phyloP scores from a whole-genome alignment of 768 basidiomycete genomes.

The Boletus barrowsii region DNA sequence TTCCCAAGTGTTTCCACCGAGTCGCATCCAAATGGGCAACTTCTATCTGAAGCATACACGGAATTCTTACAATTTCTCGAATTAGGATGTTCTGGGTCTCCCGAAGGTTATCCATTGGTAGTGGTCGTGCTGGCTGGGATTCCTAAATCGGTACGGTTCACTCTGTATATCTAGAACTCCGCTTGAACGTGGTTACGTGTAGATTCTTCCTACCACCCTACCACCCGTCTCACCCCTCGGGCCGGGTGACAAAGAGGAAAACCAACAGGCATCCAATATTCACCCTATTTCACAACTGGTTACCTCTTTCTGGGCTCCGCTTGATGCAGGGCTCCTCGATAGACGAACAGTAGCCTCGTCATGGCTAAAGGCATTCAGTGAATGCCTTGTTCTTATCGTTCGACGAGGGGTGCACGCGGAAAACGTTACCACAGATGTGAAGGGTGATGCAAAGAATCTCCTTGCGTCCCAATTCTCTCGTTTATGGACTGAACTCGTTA shows the following conservation, averaged over 20 bases:
- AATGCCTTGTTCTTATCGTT: slow-evolving; percentile 62
- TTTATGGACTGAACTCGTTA: slow-evolving; percentile 48
- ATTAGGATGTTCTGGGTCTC: slow-evolving; percentile 71
- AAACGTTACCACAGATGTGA: slow-evolving; percentile 1
- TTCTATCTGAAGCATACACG: slow-evolving; percentile 48
- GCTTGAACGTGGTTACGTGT: neutral
- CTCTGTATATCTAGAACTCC: neutral
- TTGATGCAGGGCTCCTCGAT: slow-evolving; percentile 43
- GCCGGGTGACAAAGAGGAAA: neutral
- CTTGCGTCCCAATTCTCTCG: slow-evolving; percentile 44
- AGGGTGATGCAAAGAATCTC: slow-evolving; percentile 24
- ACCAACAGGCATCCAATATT: neutral
- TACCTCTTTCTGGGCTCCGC: slow-evolving; percentile 77
- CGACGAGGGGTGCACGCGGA: slow-evolving; percentile 21
- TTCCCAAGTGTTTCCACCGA: slow-evolving; percentile 26
- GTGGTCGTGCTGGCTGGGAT: slow-evolving; percentile 81
- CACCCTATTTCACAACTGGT: slow-evolving; percentile 54
- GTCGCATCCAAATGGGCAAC: neutral
- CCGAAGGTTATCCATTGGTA: slow-evolving; percentile 78
- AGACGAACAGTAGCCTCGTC: slow-evolving; percentile 35
- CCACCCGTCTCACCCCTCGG: slow-evolving; percentile 3
- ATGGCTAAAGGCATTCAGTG: slow-evolving; percentile 69
- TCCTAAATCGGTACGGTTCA: slow-evolving; percentile 53
- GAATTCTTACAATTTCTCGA: slow-evolving; percentile 81
- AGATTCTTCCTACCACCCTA: slow-evolving; percentile 23